Base-by-base conservation (phyloP, 1,139 yeast species). In the Zygotorulaspora mrakii region DNA sequence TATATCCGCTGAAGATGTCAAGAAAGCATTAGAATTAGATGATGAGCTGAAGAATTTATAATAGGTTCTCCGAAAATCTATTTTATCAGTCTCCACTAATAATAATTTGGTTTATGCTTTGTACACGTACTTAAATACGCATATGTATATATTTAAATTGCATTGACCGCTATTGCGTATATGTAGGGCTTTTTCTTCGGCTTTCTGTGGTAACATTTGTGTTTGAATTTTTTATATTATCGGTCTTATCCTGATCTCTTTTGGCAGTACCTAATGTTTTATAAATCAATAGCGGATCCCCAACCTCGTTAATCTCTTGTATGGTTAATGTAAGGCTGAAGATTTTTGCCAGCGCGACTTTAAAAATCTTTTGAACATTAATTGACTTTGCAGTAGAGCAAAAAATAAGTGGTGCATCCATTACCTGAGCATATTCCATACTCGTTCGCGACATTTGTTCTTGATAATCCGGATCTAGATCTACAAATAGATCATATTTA, bases 301-400 rank as follows among this genome's bases (percentile, higher is more conserved):
- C 97, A 14, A 81, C 74, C 52, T 80, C 79, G 34, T 74, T 75
- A 33, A 86, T 82, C 62, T 91, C 97, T 5, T 94, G 95, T 17
- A 91, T 74, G 36, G 82, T 83, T 55, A 91, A 70, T 53, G 82
- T 81, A 56, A 91, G 69, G 58, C 88, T 96, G 64, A 91, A 94
- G 4, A 95, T 94, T 62, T 89, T 91, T 30, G 96, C 82, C 37
- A 91, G 75, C 27, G 94, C 84, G 39, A 91, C 80, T 62, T 91
- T 94, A 69, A 91, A 91, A 22, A 91, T 88, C 65, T 89, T 91
- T 59, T 91, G 97, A 12, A 91, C 87, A 55, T 91, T 91, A 51
- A 94, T 87, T 3, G 96, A 86, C 55, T 87, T 94, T 51, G 91
- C 80, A 0, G 97, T 87, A 6, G 97, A 89, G 55, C 95, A 86